Percentiles rank a stretch among this genome's conserved stretches.
Evolutionary conservation across 768 basidiomycete genomes (phyloP).

Genomic region (Boletus rufocinnamomeus): DNA sequence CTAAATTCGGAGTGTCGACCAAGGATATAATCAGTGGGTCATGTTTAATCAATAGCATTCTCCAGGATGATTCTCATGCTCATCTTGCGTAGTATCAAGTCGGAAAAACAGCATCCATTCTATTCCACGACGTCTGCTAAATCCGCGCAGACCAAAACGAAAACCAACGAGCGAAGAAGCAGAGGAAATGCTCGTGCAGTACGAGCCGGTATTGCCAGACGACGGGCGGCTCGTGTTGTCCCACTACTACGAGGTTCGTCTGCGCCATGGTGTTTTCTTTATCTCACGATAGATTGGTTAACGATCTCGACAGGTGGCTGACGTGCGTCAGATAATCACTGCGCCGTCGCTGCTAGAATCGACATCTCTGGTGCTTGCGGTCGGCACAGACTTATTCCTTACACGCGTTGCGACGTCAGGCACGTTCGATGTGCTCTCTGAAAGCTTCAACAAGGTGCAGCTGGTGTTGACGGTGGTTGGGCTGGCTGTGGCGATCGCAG

Average conservation of each 20-base stretch:
- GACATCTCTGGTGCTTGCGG: constrained; percentile 83
- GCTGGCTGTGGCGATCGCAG: constrained; percentile 70
- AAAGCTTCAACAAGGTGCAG: constrained; percentile 92
- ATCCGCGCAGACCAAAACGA: constrained; percentile 79
- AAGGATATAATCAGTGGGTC: constrained; percentile 85
- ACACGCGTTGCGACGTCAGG: constrained; percentile 83
- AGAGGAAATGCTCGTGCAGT: constrained; percentile 85
- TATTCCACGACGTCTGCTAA: constrained; percentile 69
- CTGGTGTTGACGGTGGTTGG: constrained; percentile 79
- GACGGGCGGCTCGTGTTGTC: constrained; percentile 63
- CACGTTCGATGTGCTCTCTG: constrained; percentile 90
- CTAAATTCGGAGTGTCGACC: constrained; percentile 84
- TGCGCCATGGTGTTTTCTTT: constrained; percentile 22
- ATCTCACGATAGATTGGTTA: not conserved
- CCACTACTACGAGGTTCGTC: constrained; percentile 53
- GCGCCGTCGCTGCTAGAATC: constrained; percentile 88
- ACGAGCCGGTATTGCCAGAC: constrained; percentile 76
- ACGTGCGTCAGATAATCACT: constrained; percentile 68
- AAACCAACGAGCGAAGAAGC: constrained; percentile 76
- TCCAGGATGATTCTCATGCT: not conserved
- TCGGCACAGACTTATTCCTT: constrained; percentile 88
- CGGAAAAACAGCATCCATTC: constrained; percentile 71
- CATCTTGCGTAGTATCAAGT: constrained; percentile 64
- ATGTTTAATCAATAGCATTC: not conserved
- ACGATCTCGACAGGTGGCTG: constrained; percentile 54